phyloP scores from a whole-genome alignment of 2,329 filamentous ascomycete genomes.

The Tolypocladium capitatum region DNA sequence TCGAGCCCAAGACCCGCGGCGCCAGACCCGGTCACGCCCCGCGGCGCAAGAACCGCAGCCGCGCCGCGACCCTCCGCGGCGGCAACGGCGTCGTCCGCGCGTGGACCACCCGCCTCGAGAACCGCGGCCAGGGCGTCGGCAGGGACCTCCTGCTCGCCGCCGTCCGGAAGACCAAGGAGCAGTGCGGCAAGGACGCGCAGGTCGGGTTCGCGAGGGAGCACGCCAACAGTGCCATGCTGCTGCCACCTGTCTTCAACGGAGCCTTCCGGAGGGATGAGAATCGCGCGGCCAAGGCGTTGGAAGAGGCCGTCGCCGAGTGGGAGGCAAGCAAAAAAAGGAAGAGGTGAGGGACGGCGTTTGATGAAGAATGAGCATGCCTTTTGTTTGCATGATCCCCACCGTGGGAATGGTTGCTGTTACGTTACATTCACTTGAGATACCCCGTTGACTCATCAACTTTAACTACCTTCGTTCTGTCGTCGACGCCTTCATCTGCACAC shows the following conservation, averaged over 20 bases:
- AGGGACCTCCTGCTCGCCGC: conserved; percentile 60
- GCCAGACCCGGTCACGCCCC: conserved; percentile 4
- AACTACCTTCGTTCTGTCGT: neutral
- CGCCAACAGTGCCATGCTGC: conserved; percentile 55
- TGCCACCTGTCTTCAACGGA: conserved; percentile 50
- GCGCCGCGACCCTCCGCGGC: conserved; percentile 30
- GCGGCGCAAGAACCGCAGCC: conserved; percentile 23
- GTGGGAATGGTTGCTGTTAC: neutral
- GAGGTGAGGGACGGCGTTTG: conserved; percentile 18
- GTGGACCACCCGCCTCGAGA: conserved; percentile 64
- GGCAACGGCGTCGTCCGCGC: conserved; percentile 62
- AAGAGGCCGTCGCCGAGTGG: conserved; percentile 35
- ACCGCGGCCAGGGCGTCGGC: conserved; percentile 61
- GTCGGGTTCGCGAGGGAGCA: conserved; percentile 65
- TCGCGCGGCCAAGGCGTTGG: conserved; percentile 39
- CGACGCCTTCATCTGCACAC: neutral
- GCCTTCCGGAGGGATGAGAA: conserved; percentile 46
- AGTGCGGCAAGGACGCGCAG: conserved; percentile 52
- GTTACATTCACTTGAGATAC: conserved; percentile 13
- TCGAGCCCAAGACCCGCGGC: conserved; percentile 31
- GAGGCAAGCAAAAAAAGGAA: conserved; percentile 34
- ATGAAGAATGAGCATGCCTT: neutral
- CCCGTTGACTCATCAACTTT: conserved; percentile 3
- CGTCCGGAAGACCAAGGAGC: conserved; percentile 51
- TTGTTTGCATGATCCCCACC: conserved; percentile 2